phyloP scores from a whole-genome alignment of 192 early-diverging fungal genomes.

The Entophlyctis luteolus region DNA sequence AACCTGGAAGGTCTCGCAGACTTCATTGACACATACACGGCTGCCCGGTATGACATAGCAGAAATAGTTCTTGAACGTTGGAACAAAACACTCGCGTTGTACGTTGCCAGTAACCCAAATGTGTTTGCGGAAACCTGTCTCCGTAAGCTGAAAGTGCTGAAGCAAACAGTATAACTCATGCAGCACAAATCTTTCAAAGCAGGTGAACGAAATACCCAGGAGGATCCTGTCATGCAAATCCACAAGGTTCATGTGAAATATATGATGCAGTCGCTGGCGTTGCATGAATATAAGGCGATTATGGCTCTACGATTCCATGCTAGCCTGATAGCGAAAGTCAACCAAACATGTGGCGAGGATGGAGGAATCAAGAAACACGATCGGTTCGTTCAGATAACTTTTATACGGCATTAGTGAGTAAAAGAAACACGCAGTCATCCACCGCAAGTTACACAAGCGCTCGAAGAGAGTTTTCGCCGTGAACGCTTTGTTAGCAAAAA shows the following conservation, averaged over 20 bases:
- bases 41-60: not conserved
- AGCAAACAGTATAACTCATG: not conserved
- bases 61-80: not conserved
- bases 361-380: not conserved
- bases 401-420: too few relatives aligned
- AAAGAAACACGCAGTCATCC: conserved; percentile 1
- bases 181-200: not conserved
- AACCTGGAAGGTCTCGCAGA: not conserved
- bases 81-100: conserved; percentile 1
- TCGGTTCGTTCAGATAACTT: too few relatives aligned
- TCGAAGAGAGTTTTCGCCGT: conserved; percentile 8
- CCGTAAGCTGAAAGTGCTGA: not conserved
- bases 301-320: conserved; percentile 15
- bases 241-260: conserved; percentile 3
- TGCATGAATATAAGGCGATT: conserved; percentile 12
- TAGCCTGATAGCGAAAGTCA: conserved; percentile 13
- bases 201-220: not conserved
- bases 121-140: not conserved
- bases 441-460: not conserved
- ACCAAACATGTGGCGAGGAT: not conserved
- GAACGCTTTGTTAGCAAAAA: not conserved
- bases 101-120: not conserved
- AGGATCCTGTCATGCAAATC: not conserved
- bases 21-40: not conserved
- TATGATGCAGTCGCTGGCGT: not conserved